Conservation (phyloP, 805 yeast species). For the Crinitomyces ghanaensis region DNA sequence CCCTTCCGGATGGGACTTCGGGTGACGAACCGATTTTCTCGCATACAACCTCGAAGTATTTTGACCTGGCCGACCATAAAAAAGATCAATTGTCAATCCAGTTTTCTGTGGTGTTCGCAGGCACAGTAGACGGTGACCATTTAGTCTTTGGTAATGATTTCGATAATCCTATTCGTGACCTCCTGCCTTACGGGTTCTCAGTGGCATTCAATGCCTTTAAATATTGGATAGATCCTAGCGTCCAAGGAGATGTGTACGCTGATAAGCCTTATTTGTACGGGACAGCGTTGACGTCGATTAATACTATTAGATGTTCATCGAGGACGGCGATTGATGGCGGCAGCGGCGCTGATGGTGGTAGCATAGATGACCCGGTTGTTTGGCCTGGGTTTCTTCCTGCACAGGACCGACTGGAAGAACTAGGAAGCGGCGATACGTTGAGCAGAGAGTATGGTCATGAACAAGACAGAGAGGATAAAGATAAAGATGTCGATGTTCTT, state of each 20-base stretch:
- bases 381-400: conserved; percentile 14
- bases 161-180: conserved; percentile 43
- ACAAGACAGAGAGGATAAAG: conserved; percentile 3
- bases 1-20: too few species aligned
- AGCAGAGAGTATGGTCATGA: conserved; percentile 6
- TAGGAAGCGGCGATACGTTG: too few species aligned
- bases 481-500: conserved; percentile 3
- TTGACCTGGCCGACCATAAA: conserved; percentile 17
- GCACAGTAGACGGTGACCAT: conserved; percentile 37
- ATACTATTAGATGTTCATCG: too few species aligned
- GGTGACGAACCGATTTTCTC: too few species aligned
- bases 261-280: conserved; percentile 58
- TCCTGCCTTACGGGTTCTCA: conserved; percentile 44
- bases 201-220: conserved; percentile 47
- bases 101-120: conserved; percentile 32
- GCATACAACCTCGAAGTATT: too few species aligned
- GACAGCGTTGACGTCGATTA: conserved; percentile 45
- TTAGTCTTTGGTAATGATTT: conserved; percentile 62
- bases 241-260: conserved; percentile 47
- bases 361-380: too few species aligned
- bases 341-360: too few species aligned
- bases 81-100: conserved; percentile 28
- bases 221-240: conserved; percentile 50
- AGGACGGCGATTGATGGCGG: conserved; percentile 18
- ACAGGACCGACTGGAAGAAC: conserved; percentile 16